Conservation (phyloP, 352 stramenopile genomes). For the Pythium biforme region DNA sequence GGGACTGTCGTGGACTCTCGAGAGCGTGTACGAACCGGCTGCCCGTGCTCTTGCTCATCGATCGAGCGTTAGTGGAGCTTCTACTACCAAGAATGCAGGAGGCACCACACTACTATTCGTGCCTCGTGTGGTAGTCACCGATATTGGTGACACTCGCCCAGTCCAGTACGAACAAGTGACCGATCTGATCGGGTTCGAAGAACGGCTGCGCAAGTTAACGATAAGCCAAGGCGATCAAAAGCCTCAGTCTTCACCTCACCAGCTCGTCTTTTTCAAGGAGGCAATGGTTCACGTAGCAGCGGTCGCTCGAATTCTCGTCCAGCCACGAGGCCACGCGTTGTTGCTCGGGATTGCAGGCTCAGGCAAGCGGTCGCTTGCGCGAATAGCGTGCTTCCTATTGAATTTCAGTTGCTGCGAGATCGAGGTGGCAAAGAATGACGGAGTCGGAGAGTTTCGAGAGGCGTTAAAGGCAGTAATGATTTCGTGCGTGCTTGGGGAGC, state of each 20-base stretch:
- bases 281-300: conserved; percentile 84
- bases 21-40: conserved; percentile 33
- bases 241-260: conserved; percentile 19
- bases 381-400: conserved; percentile 75
- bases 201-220: conserved; percentile 49
- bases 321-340: conserved; percentile 84
- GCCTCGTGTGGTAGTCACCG: background rate
- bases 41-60: conserved; percentile 2
- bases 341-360: conserved; percentile 87
- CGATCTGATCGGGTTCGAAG: conserved; percentile 63
- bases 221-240: conserved; percentile 38
- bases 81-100: background rate
- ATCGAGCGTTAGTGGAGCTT: background rate
- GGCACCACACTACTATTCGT: conserved; percentile 6
- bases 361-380: conserved; percentile 78
- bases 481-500: conserved; percentile 38
- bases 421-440: conserved; percentile 85
- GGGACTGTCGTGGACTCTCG: conserved; percentile 56
- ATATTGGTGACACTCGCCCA: conserved; percentile 8
- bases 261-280: conserved; percentile 83
- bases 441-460: conserved; percentile 84
- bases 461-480: conserved; percentile 77
- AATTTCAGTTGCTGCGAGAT: conserved; percentile 79
- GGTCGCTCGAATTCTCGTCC: conserved; percentile 80
- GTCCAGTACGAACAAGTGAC: conserved; percentile 61